Evolutionary conservation across 2,329 filamentous ascomycete genomes (phyloP).

Genomic region (Trichoderma asperellum): DNA sequence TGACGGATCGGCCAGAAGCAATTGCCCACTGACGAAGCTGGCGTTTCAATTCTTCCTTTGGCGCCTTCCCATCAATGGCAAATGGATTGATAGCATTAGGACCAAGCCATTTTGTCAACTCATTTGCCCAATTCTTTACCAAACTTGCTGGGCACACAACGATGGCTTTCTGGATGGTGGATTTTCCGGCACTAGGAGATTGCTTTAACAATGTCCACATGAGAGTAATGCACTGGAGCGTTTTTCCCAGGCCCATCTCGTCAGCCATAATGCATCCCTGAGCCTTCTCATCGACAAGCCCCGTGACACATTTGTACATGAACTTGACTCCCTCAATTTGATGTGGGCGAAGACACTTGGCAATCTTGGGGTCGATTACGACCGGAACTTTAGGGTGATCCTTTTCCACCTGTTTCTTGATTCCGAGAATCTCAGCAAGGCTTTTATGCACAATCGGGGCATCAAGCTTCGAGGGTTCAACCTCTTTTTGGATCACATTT

Average conservation of each 20-base stretch:
- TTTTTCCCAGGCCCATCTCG: conserved; percentile 98
- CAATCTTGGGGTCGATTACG: conserved; percentile 87
- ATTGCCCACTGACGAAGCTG: conserved; percentile 96
- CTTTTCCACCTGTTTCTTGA: conserved; percentile 85
- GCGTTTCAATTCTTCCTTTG: conserved; percentile 87
- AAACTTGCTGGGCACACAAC: conserved; percentile 96
- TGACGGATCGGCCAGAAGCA: conserved; percentile 83
- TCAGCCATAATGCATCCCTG: conserved; percentile 99
- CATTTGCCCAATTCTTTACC: conserved; percentile 97
- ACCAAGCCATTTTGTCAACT: conserved; percentile 94
- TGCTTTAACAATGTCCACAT: conserved; percentile 98
- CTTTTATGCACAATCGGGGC: conserved; percentile 90
- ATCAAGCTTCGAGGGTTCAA: conserved; percentile 59
- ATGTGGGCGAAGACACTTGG: conserved; percentile 92
- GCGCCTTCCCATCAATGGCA: conserved; percentile 93
- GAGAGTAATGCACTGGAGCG: conserved; percentile 91
- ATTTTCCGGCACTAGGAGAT: conserved; percentile 89
- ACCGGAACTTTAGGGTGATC: conserved; percentile 90
- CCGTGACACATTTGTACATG: conserved; percentile 91
- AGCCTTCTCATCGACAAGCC: conserved; percentile 90
- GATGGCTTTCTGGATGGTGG: conserved; percentile 93
- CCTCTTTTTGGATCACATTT: conserved; percentile 31
- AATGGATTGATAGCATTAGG: conserved; percentile 90
- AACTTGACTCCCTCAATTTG: conserved; percentile 98
- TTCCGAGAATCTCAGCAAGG: conserved; percentile 88